These are phyloP conservation scores for Vitis riparia DNA, from an alignment of 164 flowering plant species.

Conservation along the genomic window DNA sequence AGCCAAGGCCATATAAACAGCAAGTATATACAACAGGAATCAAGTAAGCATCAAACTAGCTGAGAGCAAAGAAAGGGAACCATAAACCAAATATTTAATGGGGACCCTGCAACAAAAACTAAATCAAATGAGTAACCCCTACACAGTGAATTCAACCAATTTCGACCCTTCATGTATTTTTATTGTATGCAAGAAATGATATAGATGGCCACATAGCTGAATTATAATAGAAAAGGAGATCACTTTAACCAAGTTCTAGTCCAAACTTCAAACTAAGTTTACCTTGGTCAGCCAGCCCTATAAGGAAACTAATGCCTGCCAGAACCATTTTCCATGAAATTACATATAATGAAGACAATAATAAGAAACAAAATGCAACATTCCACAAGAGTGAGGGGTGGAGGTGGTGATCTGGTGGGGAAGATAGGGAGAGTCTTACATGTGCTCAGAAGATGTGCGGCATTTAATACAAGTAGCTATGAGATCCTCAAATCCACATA, in stretches of 20 bases:
- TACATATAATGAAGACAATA: too few relatives aligned
- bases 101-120: not conserved
- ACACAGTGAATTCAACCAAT: too few relatives aligned
- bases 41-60: too few relatives aligned
- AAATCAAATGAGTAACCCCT: not conserved
- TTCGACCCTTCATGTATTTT: too few relatives aligned
- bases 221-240: not conserved
- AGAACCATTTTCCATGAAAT: too few relatives aligned
- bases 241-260: not conserved
- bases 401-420: not conserved
- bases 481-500: constrained; percentile 14
- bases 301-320: too few relatives aligned
- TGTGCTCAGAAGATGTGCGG: constrained; percentile 22
- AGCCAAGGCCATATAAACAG: not conserved
- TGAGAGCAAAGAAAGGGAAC: not conserved
- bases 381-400: too few relatives aligned
- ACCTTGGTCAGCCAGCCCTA: too few relatives aligned
- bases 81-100: not conserved
- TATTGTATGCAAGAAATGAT: too few relatives aligned
- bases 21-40: not conserved
- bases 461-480: constrained; percentile 31
- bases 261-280: not conserved
- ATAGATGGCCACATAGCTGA: too few relatives aligned
- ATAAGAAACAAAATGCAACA: too few relatives aligned
- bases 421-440: constrained; percentile 17